Base-by-base conservation (phyloP, 192 early-diverging fungal species). In the Coemansia sp. region DNA sequence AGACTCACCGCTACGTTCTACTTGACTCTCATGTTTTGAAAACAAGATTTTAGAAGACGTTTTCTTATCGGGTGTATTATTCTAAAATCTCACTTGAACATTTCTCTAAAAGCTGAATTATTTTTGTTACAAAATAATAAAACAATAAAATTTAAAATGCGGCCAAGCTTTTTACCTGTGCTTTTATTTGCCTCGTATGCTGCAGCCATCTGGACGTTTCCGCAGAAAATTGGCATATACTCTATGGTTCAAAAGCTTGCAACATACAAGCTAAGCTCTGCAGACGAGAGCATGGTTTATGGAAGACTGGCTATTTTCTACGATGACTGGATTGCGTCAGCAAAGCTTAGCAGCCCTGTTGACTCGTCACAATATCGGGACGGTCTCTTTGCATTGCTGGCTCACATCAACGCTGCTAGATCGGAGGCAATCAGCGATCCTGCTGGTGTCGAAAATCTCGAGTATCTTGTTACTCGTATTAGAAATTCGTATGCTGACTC, bases 211-310 rank as follows among this genome's bases (percentile, higher is more conserved):
- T 69, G 58, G 62, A 62, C 49, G 5, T 57, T 69, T 61, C 61
- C 53, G 15, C 53, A 75, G 58, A 69, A 69, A 49, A 15, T 62
- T 12, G 61, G 59, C 19, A 40, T 69, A 10, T 75, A 75, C 58
- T 44, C 54, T 21, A 66, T 61, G 62, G 64, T 69, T 19, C 39
- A 69, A 15, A 51, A 44, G 27, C 62, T 75, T 25, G 21, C 55
- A 3, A 43, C 60, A 23, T 45, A 50, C 49, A 62, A 64, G n/a
- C 60, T 66, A 9, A 57, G 65, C 2, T 59, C 53, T 6, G 40
- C 48, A 27, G 64, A 64, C 10, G 71, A 74, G 40, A 66, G 59
- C 11, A 52, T 67, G 0, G 41, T 68, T 21, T 68, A 74, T 57
- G 65, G 43, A 4, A 64, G 61, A 27, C 13, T 74, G 22, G 25